These are phyloP conservation scores for Leishmania guyanensis DNA, from an alignment of 208 protist species.

Conservation along the genomic window DNA sequence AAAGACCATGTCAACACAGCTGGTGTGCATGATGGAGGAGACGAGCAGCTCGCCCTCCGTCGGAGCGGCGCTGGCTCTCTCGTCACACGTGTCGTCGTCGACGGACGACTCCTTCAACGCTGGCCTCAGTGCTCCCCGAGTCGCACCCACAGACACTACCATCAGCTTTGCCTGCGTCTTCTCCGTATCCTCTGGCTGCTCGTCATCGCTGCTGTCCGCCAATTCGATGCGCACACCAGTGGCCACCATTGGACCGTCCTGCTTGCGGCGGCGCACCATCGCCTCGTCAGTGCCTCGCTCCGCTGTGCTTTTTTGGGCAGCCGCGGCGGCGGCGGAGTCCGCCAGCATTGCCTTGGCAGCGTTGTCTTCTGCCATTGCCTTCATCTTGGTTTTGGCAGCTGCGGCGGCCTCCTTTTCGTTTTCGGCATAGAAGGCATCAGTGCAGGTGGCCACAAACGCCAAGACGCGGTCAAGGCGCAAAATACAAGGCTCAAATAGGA, in stretches of 20 bases:
- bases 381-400: conserved; percentile 3
- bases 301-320: not conserved
- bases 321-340: too few species aligned
- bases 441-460: conserved; percentile 71
- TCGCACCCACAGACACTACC: conserved; percentile 9
- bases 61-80: not conserved
- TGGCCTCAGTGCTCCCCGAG: not conserved
- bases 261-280: conserved; percentile 65
- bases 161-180: conserved; percentile 22
- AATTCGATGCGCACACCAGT: conserved; percentile 63
- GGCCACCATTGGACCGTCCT: conserved; percentile 80
- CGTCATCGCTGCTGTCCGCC: conserved; percentile 61
- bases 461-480: conserved; percentile 73
- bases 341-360: conserved; percentile 5
- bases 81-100: not conserved
- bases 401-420: conserved; percentile 26
- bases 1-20: conserved; percentile 87
- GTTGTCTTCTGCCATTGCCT: conserved; percentile 9
- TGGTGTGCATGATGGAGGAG: conserved; percentile 56
- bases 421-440: conserved; percentile 53
- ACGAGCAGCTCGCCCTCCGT: conserved; percentile 28
- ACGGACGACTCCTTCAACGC: not conserved
- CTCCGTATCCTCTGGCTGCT: not conserved
- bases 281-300: conserved; percentile 9
- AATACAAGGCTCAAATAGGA: conserved; percentile 72